Conservation (phyloP, 371 early-diverging fungal genomes). For the Apophysomyces sp. region DNA sequence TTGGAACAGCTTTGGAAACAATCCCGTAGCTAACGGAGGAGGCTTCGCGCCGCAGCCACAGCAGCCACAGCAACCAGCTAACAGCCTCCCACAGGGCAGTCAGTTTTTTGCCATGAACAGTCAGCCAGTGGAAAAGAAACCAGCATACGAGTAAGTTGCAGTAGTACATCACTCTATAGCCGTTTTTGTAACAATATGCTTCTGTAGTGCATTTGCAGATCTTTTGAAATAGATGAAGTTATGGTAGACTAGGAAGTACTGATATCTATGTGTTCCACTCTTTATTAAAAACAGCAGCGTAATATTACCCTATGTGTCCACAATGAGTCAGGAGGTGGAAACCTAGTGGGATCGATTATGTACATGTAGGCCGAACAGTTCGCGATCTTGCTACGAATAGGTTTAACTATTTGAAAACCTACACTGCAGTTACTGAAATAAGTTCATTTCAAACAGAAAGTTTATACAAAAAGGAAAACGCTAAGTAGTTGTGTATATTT, state of each 20-base stretch:
- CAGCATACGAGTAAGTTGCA: conserved; percentile 21
- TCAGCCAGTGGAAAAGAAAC: conserved; percentile 8
- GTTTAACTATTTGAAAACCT: no score
- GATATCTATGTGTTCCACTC: background rate
- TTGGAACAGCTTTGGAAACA: conserved; percentile 21
- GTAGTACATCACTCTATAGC: background rate
- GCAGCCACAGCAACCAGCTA: conserved; percentile 13
- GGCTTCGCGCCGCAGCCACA: background rate
- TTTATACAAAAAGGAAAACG: background rate
- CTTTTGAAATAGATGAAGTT: conserved; percentile 28
- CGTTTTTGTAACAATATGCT: background rate
- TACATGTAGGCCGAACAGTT: no score
- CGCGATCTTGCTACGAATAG: no score
- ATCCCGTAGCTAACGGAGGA: conserved; percentile 2
- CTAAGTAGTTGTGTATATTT: background rate
- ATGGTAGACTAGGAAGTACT: background rate
- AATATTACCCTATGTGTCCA: no score
- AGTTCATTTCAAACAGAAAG: no score
- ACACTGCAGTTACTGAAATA: no score
- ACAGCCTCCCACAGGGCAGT: conserved; percentile 37
- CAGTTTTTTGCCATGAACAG: conserved; percentile 31
- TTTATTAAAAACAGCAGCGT: no score
- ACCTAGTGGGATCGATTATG: no score
- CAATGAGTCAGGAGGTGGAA: no score
- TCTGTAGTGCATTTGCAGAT: conserved; percentile 45